Conservation (phyloP, 768 basidiomycete species). For the Boletus vermiculosoides region DNA sequence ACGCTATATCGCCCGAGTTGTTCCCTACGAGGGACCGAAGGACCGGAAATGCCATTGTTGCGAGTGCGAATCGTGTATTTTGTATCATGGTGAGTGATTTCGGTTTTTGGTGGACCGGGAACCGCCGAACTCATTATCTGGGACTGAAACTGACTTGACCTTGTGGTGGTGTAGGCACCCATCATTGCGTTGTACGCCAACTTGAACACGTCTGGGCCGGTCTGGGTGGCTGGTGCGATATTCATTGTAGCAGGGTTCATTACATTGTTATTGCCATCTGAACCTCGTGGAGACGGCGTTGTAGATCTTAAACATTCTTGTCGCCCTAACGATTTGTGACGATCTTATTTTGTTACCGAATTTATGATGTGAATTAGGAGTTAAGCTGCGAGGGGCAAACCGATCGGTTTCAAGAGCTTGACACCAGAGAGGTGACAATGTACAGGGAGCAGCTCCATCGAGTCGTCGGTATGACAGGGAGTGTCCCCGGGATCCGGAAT, state of each 20-base stretch:
- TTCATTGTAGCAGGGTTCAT: conserved; percentile 51
- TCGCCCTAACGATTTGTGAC: background rate
- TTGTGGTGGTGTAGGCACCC: conserved; percentile 36
- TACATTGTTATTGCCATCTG: conserved; percentile 52
- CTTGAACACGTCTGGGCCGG: conserved; percentile 48
- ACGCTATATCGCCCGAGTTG: conserved; percentile 46
- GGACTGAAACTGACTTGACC: background rate
- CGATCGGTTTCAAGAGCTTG: background rate
- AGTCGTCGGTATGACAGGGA: too few relatives aligned
- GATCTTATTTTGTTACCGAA: background rate
- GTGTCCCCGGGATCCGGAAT: too few relatives aligned
- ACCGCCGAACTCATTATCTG: background rate
- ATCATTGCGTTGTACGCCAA: conserved; percentile 43
- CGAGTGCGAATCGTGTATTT: conserved; percentile 53
- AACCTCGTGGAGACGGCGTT: conserved; percentile 54
- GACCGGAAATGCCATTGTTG: conserved; percentile 54
- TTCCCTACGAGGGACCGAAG: conserved; percentile 56
- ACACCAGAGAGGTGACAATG: too few relatives aligned
- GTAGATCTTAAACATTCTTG: conserved; percentile 25
- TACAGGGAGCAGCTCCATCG: too few relatives aligned
- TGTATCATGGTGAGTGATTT: conserved; percentile 50
- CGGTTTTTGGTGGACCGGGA: background rate
- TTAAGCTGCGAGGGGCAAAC: background rate
- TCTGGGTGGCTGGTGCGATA: conserved; percentile 52
- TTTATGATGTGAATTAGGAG: background rate